These are phyloP conservation scores for Cichorium intybus DNA, from an alignment of 140 eudicot genomes.

Conservation along the genomic window DNA sequence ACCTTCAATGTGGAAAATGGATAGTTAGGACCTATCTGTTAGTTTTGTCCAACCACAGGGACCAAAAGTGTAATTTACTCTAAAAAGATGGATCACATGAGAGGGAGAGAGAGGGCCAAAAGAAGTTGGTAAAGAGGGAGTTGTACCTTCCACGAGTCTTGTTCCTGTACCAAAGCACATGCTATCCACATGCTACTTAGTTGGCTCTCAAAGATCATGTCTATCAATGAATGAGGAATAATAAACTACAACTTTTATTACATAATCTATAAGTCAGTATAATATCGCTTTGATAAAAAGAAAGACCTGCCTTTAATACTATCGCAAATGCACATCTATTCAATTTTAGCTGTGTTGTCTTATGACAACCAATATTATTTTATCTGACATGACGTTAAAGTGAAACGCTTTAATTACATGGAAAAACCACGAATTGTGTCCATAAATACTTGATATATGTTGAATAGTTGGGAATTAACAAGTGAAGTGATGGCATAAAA, in stretches of 20 bases:
- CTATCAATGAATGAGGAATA: conserved; percentile 1
- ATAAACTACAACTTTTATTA: background rate
- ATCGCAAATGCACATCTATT: background rate
- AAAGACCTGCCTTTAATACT: background rate
- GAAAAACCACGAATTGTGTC: background rate
- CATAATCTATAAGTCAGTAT: background rate
- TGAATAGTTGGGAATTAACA: background rate
- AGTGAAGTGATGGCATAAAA: too few relatives aligned
- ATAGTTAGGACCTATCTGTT: too few relatives aligned
- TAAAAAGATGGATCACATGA: conserved; percentile 28
- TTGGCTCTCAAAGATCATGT: conserved; percentile 23
- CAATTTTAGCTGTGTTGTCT: background rate
- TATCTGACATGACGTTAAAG: background rate
- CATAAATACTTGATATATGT: background rate
- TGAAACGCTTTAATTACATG: background rate
- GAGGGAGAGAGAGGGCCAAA: conserved; percentile 18
- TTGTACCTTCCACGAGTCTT: conserved; percentile 38
- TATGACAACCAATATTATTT: background rate
- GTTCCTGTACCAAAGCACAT: conserved; percentile 36
- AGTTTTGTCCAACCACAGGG: too few relatives aligned
- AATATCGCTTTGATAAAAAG: background rate
- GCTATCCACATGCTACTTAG: conserved; percentile 34
- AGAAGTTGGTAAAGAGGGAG: conserved; percentile 33
- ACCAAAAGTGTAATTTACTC: too few relatives aligned
- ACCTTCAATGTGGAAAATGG: too few relatives aligned